Percentiles rank a stretch among this genome's conserved stretches.
These are phyloP conservation scores for Arachis hypogaea DNA, from an alignment of 306 rosid genomes.

Conservation along the genomic window DNA sequence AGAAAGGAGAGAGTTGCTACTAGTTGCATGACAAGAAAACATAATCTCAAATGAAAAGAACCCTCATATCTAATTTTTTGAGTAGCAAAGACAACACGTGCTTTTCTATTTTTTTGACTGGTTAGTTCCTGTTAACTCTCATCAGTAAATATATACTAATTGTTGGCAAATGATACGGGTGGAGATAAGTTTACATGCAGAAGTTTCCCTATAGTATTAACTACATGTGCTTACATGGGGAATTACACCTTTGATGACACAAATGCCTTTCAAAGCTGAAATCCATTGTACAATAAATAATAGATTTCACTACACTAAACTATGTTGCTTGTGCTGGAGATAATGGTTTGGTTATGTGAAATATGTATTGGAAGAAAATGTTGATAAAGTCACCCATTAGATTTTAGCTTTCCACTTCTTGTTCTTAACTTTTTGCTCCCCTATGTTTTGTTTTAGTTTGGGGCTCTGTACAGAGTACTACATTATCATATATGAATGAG, in stretches of 20 bases:
- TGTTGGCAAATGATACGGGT: constrained; percentile 92
- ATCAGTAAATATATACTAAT: constrained; percentile 85
- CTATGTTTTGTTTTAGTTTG: constrained; percentile 26
- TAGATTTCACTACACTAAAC: constrained; percentile 11
- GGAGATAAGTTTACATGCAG: constrained; percentile 61
- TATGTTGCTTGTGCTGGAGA: constrained; percentile 28
- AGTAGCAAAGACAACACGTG: constrained; percentile 11
- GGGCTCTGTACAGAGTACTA: constrained; percentile 40
- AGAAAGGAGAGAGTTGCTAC: not conserved
- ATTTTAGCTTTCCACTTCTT: constrained; percentile 8
- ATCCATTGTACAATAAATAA: not conserved
- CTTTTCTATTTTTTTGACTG: constrained; percentile 32
- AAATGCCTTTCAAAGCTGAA: not conserved
- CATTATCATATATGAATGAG: constrained; percentile 33
- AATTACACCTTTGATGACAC: not conserved
- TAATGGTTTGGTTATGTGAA: constrained; percentile 2
- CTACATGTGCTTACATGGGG: not conserved
- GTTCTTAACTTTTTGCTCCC: not conserved
- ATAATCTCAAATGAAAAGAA: constrained; percentile 16
- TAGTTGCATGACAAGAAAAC: constrained; percentile 13
- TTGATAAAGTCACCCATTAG: constrained; percentile 19
- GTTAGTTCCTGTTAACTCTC: constrained; percentile 46
- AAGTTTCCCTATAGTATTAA: not conserved
- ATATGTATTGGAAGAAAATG: constrained; percentile 19
- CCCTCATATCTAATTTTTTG: constrained; percentile 10